These are phyloP conservation scores for Cordyceps farinosa DNA, from an alignment of 2,329 filamentous ascomycete genomes.

Conservation along the genomic window DNA sequence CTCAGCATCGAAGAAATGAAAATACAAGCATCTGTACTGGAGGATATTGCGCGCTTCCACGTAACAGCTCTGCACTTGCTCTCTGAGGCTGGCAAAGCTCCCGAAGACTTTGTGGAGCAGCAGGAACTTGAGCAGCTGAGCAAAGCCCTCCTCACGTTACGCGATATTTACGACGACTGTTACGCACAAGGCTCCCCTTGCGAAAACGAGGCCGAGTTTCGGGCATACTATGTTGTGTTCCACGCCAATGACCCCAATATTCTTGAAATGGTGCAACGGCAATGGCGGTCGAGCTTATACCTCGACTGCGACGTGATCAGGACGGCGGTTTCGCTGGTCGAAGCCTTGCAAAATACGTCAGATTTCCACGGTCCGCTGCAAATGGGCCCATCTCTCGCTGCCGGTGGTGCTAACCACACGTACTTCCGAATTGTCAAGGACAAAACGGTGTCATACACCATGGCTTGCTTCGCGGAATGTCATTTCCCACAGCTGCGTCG, in stretches of 20 bases:
- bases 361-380: slow-evolving; percentile 56
- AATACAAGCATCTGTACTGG: slow-evolving; percentile 60
- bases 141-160: slow-evolving; percentile 61
- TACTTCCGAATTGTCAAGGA: slow-evolving; percentile 60
- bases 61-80: slow-evolving; percentile 62
- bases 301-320: slow-evolving; percentile 54
- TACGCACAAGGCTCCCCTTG: slow-evolving; percentile 54
- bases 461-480: slow-evolving; percentile 67
- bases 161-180: slow-evolving; percentile 65
- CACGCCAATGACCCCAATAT: slow-evolving; percentile 58
- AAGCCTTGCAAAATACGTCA: slow-evolving; percentile 56
- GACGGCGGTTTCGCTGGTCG: slow-evolving; percentile 57
- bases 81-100: slow-evolving; percentile 51
- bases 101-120: slow-evolving; percentile 61
- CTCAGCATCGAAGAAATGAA: slow-evolving; percentile 55
- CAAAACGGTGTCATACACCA: slow-evolving; percentile 59
- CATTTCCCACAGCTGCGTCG: slow-evolving; percentile 61
- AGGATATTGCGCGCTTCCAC: slow-evolving; percentile 65
- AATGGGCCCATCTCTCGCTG: slow-evolving; percentile 45
- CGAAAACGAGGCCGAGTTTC: slow-evolving; percentile 62
- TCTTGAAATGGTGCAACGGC: slow-evolving; percentile 48
- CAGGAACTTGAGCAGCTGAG: slow-evolving; percentile 66
- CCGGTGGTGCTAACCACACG: slow-evolving; percentile 47
- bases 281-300: slow-evolving; percentile 56
- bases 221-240: slow-evolving; percentile 62